A percentile compares a stretch with the other conserved stretches of the same genome.
These are phyloP conservation scores for Mollisiaceae sp. DNA, from an alignment of 2,329 filamentous ascomycete species.

Conservation along the genomic window DNA sequence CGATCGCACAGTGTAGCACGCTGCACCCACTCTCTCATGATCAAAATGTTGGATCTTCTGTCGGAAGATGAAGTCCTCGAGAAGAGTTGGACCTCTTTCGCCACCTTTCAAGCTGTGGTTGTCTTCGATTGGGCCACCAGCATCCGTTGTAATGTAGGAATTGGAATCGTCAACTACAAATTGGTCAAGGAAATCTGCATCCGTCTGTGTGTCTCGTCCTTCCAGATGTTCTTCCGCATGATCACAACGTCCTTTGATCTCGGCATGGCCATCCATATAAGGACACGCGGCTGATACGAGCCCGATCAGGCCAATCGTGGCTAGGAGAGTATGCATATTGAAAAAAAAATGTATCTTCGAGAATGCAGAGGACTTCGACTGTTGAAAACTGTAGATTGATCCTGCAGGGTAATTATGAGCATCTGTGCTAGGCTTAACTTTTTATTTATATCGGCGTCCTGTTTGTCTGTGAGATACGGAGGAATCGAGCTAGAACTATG, in stretches of 20 bases:
- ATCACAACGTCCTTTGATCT: constrained; percentile 29
- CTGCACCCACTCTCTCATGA: constrained; percentile 64
- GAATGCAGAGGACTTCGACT: neutral
- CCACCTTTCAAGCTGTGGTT: constrained; percentile 71
- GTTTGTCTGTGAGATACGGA: neutral
- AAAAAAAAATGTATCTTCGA: neutral
- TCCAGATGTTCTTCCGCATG: constrained; percentile 5
- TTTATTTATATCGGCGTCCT: neutral
- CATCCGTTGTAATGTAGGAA: constrained; percentile 67
- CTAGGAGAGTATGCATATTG: constrained; percentile 1
- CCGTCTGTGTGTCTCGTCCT: neutral
- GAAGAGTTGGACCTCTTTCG: constrained; percentile 66
- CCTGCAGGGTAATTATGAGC: neutral
- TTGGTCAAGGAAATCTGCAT: constrained; percentile 42
- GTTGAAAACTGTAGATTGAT: neutral
- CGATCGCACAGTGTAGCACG: constrained; percentile 26
- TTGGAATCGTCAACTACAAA: constrained; percentile 58
- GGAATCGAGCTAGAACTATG: neutral
- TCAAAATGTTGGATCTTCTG: constrained; percentile 76
- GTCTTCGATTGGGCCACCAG: constrained; percentile 70
- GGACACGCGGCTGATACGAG: constrained; percentile 48
- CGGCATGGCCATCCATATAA: constrained; percentile 44
- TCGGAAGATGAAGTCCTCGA: constrained; percentile 75
- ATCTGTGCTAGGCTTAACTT: neutral
- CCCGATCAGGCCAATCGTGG: constrained; percentile 22